Evolutionary conservation across 1,284 basidiomycete species (phyloP).

Genomic region (Volvariella volvacea): DNA sequence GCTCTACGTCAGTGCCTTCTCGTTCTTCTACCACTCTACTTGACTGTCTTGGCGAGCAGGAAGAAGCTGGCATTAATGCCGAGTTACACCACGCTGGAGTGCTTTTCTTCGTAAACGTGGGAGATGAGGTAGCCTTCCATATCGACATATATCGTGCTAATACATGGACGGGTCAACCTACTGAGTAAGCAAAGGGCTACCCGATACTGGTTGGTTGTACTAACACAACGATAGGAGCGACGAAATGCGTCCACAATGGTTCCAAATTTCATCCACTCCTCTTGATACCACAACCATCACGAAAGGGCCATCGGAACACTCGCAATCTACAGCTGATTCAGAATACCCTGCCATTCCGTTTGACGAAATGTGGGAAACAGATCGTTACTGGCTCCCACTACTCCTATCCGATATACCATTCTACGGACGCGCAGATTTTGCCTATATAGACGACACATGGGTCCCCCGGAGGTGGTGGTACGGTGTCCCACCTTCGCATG

Average conservation of each 20-base stretch:
- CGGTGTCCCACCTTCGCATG: slow-evolving; percentile 19
- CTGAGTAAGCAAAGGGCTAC: slow-evolving; percentile 41
- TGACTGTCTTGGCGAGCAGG: slow-evolving; percentile 34
- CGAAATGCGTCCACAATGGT: slow-evolving; percentile 69
- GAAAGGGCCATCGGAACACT: too few relatives aligned
- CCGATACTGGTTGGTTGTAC: background rate
- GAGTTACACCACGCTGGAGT: slow-evolving; percentile 51
- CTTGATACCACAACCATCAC: too few relatives aligned
- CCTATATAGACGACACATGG: slow-evolving; percentile 23
- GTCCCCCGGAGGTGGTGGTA: slow-evolving; percentile 48
- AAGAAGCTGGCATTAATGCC: slow-evolving; percentile 70
- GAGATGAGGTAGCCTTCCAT: slow-evolving; percentile 50
- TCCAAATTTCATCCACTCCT: slow-evolving; percentile 31
- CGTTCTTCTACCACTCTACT: background rate
- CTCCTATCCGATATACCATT: slow-evolving; percentile 42
- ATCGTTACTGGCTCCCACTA: slow-evolving; percentile 54
- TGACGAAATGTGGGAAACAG: slow-evolving; percentile 59
- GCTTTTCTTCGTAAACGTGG: slow-evolving; percentile 51
- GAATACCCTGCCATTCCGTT: slow-evolving; percentile 36
- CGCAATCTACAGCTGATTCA: too few relatives aligned
- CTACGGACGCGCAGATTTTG: slow-evolving; percentile 53
- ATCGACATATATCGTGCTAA: slow-evolving; percentile 62
- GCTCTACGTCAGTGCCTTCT: slow-evolving; percentile 36
- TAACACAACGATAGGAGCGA: slow-evolving; percentile 38
- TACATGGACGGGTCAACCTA: slow-evolving; percentile 42